Conservation (phyloP, 2,329 filamentous ascomycete genomes). For the Colletotrichum musicola region DNA sequence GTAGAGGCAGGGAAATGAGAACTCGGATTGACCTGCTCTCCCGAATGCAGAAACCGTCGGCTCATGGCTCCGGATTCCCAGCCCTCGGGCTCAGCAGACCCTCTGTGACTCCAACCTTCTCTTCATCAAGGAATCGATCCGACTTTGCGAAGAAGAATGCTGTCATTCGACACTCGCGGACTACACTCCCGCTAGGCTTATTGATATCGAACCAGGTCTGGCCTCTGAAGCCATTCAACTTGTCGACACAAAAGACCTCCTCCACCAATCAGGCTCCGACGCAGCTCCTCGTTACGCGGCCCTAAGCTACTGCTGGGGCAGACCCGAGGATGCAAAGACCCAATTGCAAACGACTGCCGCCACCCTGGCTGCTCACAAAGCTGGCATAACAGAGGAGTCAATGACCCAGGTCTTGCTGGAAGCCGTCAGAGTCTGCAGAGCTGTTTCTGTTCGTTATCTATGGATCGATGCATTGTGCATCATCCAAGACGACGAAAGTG, state of each 20-base stretch:
- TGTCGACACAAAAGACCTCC: neutral
- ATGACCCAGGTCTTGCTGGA: neutral
- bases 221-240: neutral
- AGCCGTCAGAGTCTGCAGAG: neutral
- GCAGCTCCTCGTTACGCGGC: neutral
- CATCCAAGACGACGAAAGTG: neutral
- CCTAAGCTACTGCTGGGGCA: constrained; percentile 1
- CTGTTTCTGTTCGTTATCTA: neutral
- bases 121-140: neutral
- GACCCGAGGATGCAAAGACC: neutral
- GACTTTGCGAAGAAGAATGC: neutral
- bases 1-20: neutral
- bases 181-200: neutral
- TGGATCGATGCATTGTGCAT: constrained; percentile 1
- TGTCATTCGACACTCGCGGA: neutral
- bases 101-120: neutral
- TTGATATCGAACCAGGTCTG: neutral
- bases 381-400: neutral
- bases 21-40: neutral
- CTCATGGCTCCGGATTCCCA: neutral
- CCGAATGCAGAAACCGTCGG: neutral
- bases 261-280: neutral
- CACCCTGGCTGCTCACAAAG: neutral
- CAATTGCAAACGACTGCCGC: neutral
- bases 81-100: neutral